Evolutionary conservation across 768 basidiomycete species (phyloP), one percentile per base, ranked within the genome.

Genomic region (Leccinum barrowsii): DNA sequence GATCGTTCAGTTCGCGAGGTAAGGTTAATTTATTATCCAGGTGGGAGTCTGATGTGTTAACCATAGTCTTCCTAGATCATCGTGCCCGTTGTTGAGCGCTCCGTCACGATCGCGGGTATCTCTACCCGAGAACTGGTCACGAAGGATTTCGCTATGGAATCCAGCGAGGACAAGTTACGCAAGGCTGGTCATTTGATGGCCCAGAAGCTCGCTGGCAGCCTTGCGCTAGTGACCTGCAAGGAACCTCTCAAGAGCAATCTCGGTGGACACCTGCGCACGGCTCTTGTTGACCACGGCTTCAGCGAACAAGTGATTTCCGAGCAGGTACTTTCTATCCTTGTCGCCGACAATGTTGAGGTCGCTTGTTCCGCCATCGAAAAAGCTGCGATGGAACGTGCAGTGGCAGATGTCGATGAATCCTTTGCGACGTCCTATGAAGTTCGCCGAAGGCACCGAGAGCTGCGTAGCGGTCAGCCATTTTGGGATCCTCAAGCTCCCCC

Each of bases 141-240:
- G 49, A 98, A 98, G 75, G 97, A 99, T 72, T 99, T 95, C 63
- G 94, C 90, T 3, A 92, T 91, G 52, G 97, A 99, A 62, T 78
- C 86, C 24, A 92, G 90, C 67, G 94, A 98, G 66, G 86, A 89
- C 52, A 95, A 91, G 72, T 75, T 99, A 67, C 88, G 93, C 34
- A 88, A 88, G 66, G 93, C 97, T 24, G 94, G 91, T 12, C 94
- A 97, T 72, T 73, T 94, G 35, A 98, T 98, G 95, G 95, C 94
- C 2, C 93, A 94, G 74, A 96, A 94, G 71, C 83, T 99, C 53
- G 97, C 97, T 15, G 95, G 96, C 42, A 95, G 92, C 65, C 83
- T 99, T 50, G 97, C 97, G 24, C 77, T 98, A 55, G 97, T 99
- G 15, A 98, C 97, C 17, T 98, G 96, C 80, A 98, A 98, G 72